Percentiles rank a stretch among this genome's conserved stretches.
phyloP scores from a whole-genome alignment of 495 filamentous ascomycete species.

The Trichoderma erinaceum region DNA sequence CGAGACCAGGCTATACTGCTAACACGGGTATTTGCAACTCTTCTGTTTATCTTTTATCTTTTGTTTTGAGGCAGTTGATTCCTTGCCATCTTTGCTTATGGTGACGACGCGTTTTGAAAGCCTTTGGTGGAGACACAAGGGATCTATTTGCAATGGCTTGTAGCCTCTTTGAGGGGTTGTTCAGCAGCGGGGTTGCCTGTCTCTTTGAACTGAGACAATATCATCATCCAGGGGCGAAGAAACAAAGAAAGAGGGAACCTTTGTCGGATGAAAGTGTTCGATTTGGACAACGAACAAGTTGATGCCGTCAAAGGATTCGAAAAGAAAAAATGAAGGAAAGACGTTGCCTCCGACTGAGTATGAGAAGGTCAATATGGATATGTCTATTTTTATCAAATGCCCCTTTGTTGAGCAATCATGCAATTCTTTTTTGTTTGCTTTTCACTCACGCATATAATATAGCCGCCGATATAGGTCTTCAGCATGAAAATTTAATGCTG shows the following conservation, averaged over 20 bases:
- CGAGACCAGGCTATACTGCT: background rate
- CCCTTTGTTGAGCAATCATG: background rate
- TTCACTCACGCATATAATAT: background rate
- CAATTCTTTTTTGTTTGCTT: background rate
- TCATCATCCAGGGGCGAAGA: background rate
- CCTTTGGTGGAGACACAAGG: background rate
- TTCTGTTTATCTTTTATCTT: background rate
- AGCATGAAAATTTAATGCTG: background rate
- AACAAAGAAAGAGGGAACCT: background rate
- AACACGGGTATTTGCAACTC: background rate
- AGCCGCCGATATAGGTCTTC: background rate
- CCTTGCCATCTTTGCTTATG: background rate
- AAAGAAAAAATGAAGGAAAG: too few relatives aligned
- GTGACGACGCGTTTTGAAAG: background rate
- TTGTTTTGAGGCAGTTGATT: background rate
- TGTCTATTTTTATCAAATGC: background rate
- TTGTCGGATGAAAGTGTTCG: background rate
- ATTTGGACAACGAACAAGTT: too few relatives aligned
- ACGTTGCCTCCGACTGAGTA: too few relatives aligned
- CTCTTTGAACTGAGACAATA: background rate
- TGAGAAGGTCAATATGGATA: background rate
- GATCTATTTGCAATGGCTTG: background rate
- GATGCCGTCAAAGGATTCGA: too few relatives aligned
- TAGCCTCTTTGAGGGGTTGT: background rate
- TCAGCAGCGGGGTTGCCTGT: background rate